A percentile compares a stretch with the other conserved stretches of the same genome.
Conservation (phyloP, 176 grass and related monocot species). For the Zizania latifolia region DNA sequence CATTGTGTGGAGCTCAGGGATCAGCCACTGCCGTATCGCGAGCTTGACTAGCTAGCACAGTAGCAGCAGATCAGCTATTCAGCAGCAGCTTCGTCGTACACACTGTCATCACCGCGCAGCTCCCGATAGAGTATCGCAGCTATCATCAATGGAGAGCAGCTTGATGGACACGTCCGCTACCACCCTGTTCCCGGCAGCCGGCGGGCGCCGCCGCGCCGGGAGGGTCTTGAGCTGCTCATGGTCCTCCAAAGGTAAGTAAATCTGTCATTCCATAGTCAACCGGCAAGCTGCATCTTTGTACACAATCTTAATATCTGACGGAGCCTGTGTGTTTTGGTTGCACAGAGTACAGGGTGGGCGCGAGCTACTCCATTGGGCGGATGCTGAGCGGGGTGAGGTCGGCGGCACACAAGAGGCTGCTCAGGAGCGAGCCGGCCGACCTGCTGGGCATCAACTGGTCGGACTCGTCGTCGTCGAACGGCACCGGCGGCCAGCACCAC, state of each 20-base stretch:
- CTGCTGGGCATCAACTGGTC: conserved; percentile 24
- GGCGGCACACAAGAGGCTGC: conserved; percentile 39
- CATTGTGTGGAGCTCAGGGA: conserved; percentile 28
- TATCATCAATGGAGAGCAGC: conserved; percentile 23
- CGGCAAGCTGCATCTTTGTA: neutral
- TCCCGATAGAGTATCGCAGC: neutral
- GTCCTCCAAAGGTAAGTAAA: conserved; percentile 11
- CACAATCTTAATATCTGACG: neutral
- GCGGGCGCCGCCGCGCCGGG: conserved; percentile 2
- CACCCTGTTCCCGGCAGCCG: conserved; percentile 12
- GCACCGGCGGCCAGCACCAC: neutral
- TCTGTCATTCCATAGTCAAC: neutral
- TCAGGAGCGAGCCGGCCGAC: conserved; percentile 22
- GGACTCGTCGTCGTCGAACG: neutral
- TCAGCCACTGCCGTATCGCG: conserved; percentile 16
- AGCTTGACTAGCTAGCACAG: neutral
- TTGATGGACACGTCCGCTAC: conserved; percentile 18
- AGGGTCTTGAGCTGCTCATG: conserved; percentile 30
- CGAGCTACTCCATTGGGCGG: conserved; percentile 42
- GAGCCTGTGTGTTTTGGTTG: neutral
- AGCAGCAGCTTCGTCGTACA: neutral
- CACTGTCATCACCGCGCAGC: neutral
- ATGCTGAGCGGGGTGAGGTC: conserved; percentile 41
- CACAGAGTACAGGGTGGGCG: conserved; percentile 33
- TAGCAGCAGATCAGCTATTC: neutral